phyloP scores from a whole-genome alignment of 208 protist species.

The Trypanosoma platydactyli region DNA sequence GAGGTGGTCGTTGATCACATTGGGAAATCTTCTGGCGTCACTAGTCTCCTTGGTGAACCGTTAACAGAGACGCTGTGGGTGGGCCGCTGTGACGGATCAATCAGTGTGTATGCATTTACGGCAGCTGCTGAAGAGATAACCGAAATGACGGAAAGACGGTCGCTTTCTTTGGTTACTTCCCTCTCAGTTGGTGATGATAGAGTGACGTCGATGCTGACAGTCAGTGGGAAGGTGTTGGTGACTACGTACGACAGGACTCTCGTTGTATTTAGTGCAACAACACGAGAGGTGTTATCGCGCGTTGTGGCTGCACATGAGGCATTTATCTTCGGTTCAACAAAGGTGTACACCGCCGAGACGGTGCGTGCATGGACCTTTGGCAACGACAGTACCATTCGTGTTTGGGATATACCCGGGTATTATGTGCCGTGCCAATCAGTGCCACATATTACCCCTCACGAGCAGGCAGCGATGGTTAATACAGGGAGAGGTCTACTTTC shows the following conservation, averaged over 20 bases:
- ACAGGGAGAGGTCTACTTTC: not conserved
- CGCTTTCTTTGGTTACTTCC: slow-evolving; percentile 6
- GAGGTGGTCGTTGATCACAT: slow-evolving; percentile 38
- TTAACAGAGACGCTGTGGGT: slow-evolving; percentile 68
- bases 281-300: slow-evolving; percentile 28
- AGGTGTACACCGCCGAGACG: slow-evolving; percentile 45
- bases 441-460: slow-evolving; percentile 23
- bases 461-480: slow-evolving; percentile 34
- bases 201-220: slow-evolving; percentile 52
- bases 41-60: slow-evolving; percentile 51
- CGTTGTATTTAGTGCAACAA: slow-evolving; percentile 43
- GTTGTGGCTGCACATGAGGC: slow-evolving; percentile 32
- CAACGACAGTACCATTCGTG: slow-evolving; percentile 41
- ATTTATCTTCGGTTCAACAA: slow-evolving; percentile 54
- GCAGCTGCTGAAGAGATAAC: not conserved
- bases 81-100: slow-evolving; percentile 45
- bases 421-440: slow-evolving; percentile 34
- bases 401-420: slow-evolving; percentile 50
- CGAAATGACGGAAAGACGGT: too few species aligned
- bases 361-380: slow-evolving; percentile 66
- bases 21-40: slow-evolving; percentile 43
- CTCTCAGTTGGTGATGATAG: slow-evolving; percentile 31
- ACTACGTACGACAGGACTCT: slow-evolving; percentile 53
- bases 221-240: slow-evolving; percentile 63
- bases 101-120: slow-evolving; percentile 57